These are phyloP conservation scores for Biancaea sappan DNA, from an alignment of 306 rosid species.

Conservation along the genomic window DNA sequence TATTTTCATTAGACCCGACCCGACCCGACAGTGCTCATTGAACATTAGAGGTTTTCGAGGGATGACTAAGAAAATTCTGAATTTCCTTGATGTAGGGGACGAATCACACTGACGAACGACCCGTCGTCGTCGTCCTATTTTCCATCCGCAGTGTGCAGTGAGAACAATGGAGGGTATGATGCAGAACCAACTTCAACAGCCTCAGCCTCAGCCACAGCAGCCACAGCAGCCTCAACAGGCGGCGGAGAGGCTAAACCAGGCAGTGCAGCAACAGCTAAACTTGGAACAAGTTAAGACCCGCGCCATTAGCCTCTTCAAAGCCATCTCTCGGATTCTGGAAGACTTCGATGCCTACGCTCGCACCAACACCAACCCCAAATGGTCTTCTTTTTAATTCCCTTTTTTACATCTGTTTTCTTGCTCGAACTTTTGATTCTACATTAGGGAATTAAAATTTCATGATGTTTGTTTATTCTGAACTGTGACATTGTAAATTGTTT, in stretches of 20 bases:
- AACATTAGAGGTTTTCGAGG: not conserved
- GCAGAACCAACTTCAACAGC: constrained; percentile 40
- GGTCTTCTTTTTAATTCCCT: constrained; percentile 29
- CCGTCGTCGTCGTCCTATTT: not conserved
- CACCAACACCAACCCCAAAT: constrained; percentile 82
- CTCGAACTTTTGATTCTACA: not conserved
- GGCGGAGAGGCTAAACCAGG: constrained; percentile 74
- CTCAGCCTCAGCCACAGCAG: constrained; percentile 7
- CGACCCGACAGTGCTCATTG: too few species aligned
- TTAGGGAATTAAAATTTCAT: not conserved
- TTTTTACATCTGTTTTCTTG: not conserved
- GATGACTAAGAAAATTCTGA: too few species aligned
- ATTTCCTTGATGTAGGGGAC: not conserved
- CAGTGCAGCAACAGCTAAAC: constrained; percentile 83
- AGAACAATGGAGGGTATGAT: constrained; percentile 52
- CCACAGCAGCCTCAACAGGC: constrained; percentile 38
- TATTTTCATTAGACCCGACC: too few species aligned
- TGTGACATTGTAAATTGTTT: not conserved
- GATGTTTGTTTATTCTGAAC: not conserved
- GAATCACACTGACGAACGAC: not conserved
- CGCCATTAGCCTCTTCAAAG: constrained; percentile 75
- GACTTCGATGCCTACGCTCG: constrained; percentile 78
- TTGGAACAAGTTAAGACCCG: constrained; percentile 78
- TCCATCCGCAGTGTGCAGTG: not conserved
- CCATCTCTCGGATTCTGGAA: constrained; percentile 81